Base-by-base conservation (phyloP, 495 filamentous ascomycete species). In the Penicillium roqueforti region DNA sequence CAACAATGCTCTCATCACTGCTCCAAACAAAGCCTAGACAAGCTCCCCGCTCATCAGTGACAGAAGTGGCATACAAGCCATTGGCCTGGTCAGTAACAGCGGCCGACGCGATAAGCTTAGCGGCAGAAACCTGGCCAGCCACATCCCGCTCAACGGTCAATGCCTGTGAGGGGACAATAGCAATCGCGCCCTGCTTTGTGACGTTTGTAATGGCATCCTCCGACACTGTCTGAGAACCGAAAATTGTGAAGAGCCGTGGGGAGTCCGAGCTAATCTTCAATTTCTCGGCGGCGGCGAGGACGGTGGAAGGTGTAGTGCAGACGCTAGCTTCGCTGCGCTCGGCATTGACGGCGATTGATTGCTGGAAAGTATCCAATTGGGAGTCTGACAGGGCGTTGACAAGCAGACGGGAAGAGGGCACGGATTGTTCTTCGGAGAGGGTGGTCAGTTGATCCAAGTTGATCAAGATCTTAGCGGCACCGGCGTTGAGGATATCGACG, bases 11-110 rank as follows among this genome's bases (percentile, higher is more conserved):
- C 70, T 96, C 89, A 57, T 85, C 80, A 53, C 85, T 96, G 66
- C 91, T 96, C 77, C 96, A 98, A 3, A 97, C 93, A 52, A 97
- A 65, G 0, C 93, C 93, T 13, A 98, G 76, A 19, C 87, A 89
- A 2, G 85, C 70, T 0, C 91, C 93, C n/a, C 85, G 75, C 71
- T 96, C 91, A 68, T 97, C 90, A 14, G 85, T 86, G 3, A 98
- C 93, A 6, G 95, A 75, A 0, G 93, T 97, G 2, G 92, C 86
- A 54, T 92, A 81, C 8, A 98, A 72, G 6, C 88, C 85, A 66
- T 96, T 95, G n/a, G 78, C 61, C 31, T 91, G 79, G 65, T 97
- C 92, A n/a, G 87, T 88, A 18, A 79, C 82, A 61, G 87, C 86
- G 13, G 79, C 76, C 0, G 81, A 74, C 28, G 87, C 83, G 29